Percentiles rank a stretch among this genome's conserved stretches.
phyloP scores from a whole-genome alignment of 352 stramenopile species.

The Pythium phragmiticola region DNA sequence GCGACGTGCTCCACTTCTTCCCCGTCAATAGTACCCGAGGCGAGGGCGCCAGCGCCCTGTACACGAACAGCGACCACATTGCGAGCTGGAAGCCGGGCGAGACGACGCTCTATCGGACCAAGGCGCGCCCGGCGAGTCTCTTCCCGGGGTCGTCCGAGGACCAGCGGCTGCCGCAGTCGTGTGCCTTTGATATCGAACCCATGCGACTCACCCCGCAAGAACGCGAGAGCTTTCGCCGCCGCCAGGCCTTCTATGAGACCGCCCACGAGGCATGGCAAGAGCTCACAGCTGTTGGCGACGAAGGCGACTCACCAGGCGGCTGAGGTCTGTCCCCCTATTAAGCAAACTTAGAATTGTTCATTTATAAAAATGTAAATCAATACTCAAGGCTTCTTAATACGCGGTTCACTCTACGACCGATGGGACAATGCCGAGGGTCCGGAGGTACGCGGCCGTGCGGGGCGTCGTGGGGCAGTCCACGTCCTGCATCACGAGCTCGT shows the following conservation, averaged over 20 bases:
- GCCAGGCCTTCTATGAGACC: constrained; percentile 42
- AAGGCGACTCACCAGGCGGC: neutral
- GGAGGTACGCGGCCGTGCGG: constrained; percentile 22
- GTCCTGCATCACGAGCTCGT: constrained; percentile 19
- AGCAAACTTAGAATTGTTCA: neutral
- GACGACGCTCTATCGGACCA: constrained; percentile 45
- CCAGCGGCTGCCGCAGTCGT: constrained; percentile 44
- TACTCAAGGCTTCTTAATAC: neutral
- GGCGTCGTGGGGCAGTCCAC: constrained; percentile 25
- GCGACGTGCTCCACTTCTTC: constrained; percentile 58
- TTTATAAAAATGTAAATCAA: constrained; percentile 2
- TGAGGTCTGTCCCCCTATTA: neutral
- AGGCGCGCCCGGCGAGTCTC: constrained; percentile 43
- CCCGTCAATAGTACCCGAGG: constrained; percentile 26
- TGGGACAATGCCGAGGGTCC: constrained; percentile 24
- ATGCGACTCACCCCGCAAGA: constrained; percentile 40
- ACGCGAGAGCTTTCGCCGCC: constrained; percentile 35
- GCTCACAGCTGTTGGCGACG: neutral
- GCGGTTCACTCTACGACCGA: constrained; percentile 17
- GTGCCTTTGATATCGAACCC: constrained; percentile 50
- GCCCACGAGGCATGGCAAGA: neutral
- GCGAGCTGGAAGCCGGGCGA: constrained; percentile 32
- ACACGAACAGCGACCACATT: constrained; percentile 74
- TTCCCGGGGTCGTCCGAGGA: constrained; percentile 53
- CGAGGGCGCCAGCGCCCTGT: constrained; percentile 32